A percentile compares a stretch with the other conserved stretches of the same genome.
Evolutionary conservation across 106 monocot species (phyloP).

Genomic region (Phalaenopsis equestris): DNA sequence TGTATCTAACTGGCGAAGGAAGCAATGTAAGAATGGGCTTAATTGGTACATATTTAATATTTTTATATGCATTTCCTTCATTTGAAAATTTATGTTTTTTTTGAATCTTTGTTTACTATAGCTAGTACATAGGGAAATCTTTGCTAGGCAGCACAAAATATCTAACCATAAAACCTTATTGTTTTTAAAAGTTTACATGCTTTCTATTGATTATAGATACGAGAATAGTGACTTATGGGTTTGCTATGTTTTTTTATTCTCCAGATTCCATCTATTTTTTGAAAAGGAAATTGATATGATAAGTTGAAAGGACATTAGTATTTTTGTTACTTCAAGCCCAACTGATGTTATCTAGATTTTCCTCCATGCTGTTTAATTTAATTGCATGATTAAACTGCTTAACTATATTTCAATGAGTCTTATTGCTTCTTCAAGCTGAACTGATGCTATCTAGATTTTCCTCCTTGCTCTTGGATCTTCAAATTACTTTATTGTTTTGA

Average conservation of each 20-base stretch:
- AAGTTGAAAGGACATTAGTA: not conserved
- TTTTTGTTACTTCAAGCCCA: not conserved
- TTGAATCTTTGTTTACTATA: not conserved
- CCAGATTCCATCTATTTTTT: not conserved
- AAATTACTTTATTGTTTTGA: not conserved
- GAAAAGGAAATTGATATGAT: not conserved
- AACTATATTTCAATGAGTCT: not conserved
- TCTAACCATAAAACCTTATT: not conserved
- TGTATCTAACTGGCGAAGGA: conserved; percentile 24
- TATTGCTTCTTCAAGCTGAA: not conserved
- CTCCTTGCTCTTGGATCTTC: not conserved
- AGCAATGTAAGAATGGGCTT: conserved; percentile 5
- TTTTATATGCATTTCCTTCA: not conserved
- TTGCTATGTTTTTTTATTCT: not conserved
- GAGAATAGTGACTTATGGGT: not conserved
- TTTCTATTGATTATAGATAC: not conserved
- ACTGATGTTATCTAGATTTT: not conserved
- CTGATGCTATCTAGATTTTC: not conserved
- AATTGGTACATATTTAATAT: not conserved
- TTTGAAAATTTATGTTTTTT: not conserved
- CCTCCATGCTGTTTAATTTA: not conserved
- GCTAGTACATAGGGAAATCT: not conserved
- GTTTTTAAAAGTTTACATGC: not conserved
- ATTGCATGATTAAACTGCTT: not conserved
- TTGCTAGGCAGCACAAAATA: not conserved